Base-by-base conservation (phyloP, 257 asterid genomes). In the Prunella vulgaris region DNA sequence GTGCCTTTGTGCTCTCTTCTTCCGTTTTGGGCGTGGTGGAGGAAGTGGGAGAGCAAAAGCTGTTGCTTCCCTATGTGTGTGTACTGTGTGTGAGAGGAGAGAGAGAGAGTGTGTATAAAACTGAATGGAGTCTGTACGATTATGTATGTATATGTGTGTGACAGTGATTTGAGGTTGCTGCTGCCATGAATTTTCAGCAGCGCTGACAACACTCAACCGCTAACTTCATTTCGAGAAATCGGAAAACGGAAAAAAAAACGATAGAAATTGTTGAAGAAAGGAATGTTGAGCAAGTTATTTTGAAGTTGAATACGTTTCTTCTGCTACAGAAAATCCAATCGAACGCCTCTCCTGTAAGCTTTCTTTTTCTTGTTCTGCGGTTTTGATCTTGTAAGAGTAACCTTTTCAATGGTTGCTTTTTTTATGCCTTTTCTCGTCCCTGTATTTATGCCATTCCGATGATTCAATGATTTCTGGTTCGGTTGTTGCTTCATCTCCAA, bases 261-360 rank as follows among this genome's bases (percentile, higher is more conserved):
- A 40, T 10, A 10, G 48, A 40, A 10, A 61, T 49, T 58, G 52
- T 71, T 62, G 37, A 81, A 80, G 84, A 58, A 78, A 79, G 57
- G 87, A 84, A 87, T 76, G 80, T 66, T 72, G 62, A 77, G 44
- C 44, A 58, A 56, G 60, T 37, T 30, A 58, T 58, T 58, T 74
- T 32, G 7, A 48, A 15, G 9, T 46, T 22, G 15, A 69, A 72
- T 49, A 57, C 71, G 64, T 86, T 85, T 64, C 89, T 83, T 83
- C 71, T 15, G 42, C 71, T 67, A 64, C 72, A 76, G 76, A 82
- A 27, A 58, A 76, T 76, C 81, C 83, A 64, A 79, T 80, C n/a
- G n/a, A n/a, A n/a, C 73, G 76, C 85, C 69, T 73, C 76, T 79
- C 72, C 35, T 78, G 87, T 84, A 84, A 85, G 88, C 74, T 81